These are phyloP conservation scores for Discostella pseudostelligera DNA, from an alignment of 108 stramenopile species.

Conservation along the genomic window DNA sequence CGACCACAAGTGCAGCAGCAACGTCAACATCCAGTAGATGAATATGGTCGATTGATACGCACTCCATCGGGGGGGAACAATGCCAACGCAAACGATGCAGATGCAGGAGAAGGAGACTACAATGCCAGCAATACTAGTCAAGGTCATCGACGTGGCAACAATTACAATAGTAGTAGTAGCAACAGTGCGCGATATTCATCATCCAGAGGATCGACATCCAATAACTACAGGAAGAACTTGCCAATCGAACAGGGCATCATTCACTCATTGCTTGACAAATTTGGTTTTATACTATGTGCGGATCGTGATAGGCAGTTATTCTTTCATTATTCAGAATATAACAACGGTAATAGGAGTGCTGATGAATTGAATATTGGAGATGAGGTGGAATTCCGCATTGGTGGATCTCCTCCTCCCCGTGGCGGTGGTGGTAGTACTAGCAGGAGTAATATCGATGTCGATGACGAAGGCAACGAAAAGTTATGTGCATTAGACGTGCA, in stretches of 20 bases:
- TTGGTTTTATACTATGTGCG: conserved; percentile 82
- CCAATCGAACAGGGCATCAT: conserved; percentile 71
- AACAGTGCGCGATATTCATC: background rate
- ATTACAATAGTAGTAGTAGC: background rate
- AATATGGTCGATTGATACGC: conserved; percentile 1
- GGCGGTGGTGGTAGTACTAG: conserved; percentile 26
- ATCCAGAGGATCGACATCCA: background rate
- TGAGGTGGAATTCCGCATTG: conserved; percentile 69
- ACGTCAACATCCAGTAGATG: background rate
- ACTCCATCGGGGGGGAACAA: background rate
- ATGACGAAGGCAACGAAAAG: conserved; percentile 15
- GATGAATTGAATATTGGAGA: conserved; percentile 64
- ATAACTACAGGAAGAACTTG: conserved; percentile 3
- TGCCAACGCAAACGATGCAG: too few species aligned
- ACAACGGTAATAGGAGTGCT: conserved; percentile 4
- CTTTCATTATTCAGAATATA: conserved; percentile 63
- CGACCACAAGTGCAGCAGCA: background rate
- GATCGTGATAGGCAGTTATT: conserved; percentile 76
- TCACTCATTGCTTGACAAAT: conserved; percentile 60
- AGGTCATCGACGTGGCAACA: background rate
- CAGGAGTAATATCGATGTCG: conserved; percentile 8
- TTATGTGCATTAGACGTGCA: conserved; percentile 49
- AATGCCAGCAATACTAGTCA: background rate
- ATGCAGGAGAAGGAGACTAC: background rate
- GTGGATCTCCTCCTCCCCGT: conserved; percentile 1